Conservation (phyloP, 2,329 filamentous ascomycete genomes). For the Hypomyces rosellus region DNA sequence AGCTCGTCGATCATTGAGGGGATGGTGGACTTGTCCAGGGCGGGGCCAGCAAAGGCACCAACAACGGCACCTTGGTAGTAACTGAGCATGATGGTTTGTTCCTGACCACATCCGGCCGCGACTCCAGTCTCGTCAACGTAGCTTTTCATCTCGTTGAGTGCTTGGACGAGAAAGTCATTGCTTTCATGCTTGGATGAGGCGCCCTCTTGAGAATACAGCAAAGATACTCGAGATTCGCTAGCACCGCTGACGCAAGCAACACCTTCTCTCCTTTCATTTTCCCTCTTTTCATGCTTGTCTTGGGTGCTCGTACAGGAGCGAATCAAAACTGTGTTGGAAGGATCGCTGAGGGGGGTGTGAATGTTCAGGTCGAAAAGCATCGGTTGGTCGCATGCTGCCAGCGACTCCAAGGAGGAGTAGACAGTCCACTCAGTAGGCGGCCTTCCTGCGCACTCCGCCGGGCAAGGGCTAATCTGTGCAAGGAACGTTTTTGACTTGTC, state of each 20-base stretch:
- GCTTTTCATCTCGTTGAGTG: background rate
- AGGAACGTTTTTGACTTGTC: background rate
- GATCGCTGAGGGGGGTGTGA: background rate
- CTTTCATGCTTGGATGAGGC: background rate
- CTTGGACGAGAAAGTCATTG: background rate
- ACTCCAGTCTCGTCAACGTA: background rate
- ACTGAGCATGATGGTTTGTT: background rate
- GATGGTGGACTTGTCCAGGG: background rate
- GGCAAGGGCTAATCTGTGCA: background rate
- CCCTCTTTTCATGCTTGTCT: background rate
- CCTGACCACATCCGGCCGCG: background rate
- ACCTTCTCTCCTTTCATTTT: background rate
- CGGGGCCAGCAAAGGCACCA: background rate
- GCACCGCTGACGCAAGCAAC: background rate
- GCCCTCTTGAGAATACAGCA: background rate
- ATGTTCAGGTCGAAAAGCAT: constrained; percentile 5
- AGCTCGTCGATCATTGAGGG: constrained; percentile 1
- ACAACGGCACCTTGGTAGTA: background rate
- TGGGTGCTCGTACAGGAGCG: constrained; percentile 1
- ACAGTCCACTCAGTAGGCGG: constrained; percentile 1
- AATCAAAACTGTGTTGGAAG: background rate
- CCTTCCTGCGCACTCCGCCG: background rate
- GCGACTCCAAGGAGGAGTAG: constrained; percentile 1
- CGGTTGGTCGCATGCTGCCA: constrained; percentile 3
- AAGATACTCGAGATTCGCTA: background rate